Conservation (phyloP, 805 yeast species). For the Cyberlindnera petersonii region DNA sequence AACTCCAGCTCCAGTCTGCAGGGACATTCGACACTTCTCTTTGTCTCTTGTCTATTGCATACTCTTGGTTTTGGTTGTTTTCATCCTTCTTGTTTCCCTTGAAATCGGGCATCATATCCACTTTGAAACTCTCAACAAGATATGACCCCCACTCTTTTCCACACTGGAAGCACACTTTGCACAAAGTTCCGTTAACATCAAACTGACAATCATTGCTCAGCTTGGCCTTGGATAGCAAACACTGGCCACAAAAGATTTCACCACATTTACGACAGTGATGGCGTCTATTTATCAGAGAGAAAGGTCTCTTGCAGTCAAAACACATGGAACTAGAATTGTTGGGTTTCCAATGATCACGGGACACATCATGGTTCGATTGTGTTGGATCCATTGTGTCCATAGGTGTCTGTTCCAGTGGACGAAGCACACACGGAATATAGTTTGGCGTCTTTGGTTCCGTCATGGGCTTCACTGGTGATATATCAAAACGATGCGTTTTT, state of each 20-base stretch:
- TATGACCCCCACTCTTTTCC: slow-evolving; percentile 47
- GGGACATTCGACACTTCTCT: slow-evolving; percentile 35
- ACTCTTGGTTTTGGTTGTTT: no score
- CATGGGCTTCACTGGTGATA: slow-evolving; percentile 49
- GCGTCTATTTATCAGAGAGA: slow-evolving; percentile 62
- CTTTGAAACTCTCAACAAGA: slow-evolving; percentile 25
- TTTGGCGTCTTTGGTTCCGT: slow-evolving; percentile 69
- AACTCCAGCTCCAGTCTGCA: slow-evolving; percentile 68
- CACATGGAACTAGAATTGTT: slow-evolving; percentile 57
- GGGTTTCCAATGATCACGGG: slow-evolving; percentile 59
- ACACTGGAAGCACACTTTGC: slow-evolving; percentile 58
- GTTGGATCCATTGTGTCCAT: not conserved
- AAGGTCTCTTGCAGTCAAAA: slow-evolving; percentile 52
- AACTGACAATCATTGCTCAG: slow-evolving; percentile 36
- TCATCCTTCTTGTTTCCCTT: slow-evolving; percentile 4
- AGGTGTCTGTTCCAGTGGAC: slow-evolving; percentile 29
- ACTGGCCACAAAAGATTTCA: slow-evolving; percentile 59
- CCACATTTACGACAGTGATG: slow-evolving; percentile 78
- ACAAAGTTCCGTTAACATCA: slow-evolving; percentile 53
- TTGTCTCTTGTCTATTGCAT: not conserved
- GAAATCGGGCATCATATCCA: slow-evolving; percentile 17
- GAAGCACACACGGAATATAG: slow-evolving; percentile 75
- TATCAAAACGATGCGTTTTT: slow-evolving; percentile 18
- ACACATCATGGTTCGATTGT: slow-evolving; percentile 17
- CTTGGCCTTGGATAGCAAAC: slow-evolving; percentile 47